Evolutionary conservation across 352 stramenopile genomes (phyloP), one percentile per base, ranked within the genome.

Genomic region (Plasmopara halstedii): DNA sequence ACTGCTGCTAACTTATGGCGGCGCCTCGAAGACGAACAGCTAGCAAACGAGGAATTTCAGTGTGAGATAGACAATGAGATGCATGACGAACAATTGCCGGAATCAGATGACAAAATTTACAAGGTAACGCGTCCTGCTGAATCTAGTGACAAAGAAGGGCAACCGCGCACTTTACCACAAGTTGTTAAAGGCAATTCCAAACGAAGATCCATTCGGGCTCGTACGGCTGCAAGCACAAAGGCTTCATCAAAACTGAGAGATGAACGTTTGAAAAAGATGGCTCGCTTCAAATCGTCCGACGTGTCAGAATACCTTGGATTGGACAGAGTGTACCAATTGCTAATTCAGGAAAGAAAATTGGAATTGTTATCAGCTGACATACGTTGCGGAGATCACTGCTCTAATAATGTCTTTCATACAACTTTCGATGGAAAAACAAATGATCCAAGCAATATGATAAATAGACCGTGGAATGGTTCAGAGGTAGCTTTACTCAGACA

Each of bases 241-340:
- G 70, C 73, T 2, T 79, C 70, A 25, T 64, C 65, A 25, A 50
- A 56, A 26, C 27, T 74, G 20, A 56, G 57, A 3, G 51, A 57
- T 0, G 37, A 58, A 45, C 69, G 64, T 2, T 37, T 37, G 32
- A 73, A 62, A 51, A 78, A 78, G 22, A 31, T 62, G 6, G 37
- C 39, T 45, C 67, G 67, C 18, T 46, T 45, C 9, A 76, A 69
- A 21, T 52, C 50, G 5, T 64, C 55, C 2, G 73, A 85, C 20
- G 40, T 56, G 22, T 79, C 68, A 0, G 75, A 88, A 57, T 88
- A 84, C 19, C 57, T 88, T 9, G 70, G 69, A 0, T 63, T 69
- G 20, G 73, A 79, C 25, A 22, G 32, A 20, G 42, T 69, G 21
- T 88, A 88, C 41, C 56, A 64, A 34, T 37, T 51, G 9, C 58